Evolutionary conservation across 192 early-diverging fungal genomes (phyloP), one percentile per base, ranked within the genome.

Genomic region (Mortierella claussenii): DNA sequence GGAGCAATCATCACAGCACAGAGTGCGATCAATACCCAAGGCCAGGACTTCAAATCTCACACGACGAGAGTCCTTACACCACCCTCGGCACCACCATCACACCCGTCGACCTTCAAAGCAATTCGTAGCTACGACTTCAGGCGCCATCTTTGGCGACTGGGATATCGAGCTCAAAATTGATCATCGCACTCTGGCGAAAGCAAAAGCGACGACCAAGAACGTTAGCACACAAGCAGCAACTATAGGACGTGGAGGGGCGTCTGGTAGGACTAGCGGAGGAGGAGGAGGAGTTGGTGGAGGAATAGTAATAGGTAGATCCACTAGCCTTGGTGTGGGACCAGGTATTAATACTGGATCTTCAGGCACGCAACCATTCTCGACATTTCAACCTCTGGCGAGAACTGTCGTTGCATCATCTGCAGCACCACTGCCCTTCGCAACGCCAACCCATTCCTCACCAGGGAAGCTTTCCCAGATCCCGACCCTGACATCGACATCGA

Each of bases 131-230:
- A 57, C 69, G 12, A 71, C 54, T 1, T 71, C 69, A 3, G 44
- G 28, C 9, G 45, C 44, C 13, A 71, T 71, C n/a, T 71, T 57
- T 33, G 69, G 69, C 5, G 69, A 57, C n/a, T 71, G 69, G 69
- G 60, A 71, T 51, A 61, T 71, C 5, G 60, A 50, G n/a, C 32
- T 55, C 46, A 71, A 71, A 45, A 34, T 47, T 53, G 60, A 55
- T 23, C 46, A 49, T 30, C 69, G 69, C 18, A 43, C 34, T 53
- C 30, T 52, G 23, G 48, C 56, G 10, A 68, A 34, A 31, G 24
- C 66, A 60, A 68, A 50, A 23, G 55, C 31, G 13, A 42, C 26
- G 40, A 33, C 28, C 18, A 15, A 53, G 43, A 26, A 27, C 23
- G n/a, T n/a, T n/a, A 53, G 6, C 15, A n/a, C 26, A 15, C 8